Conservation (phyloP, 2,329 filamentous ascomycete species). For the Penicillium decumbens region DNA sequence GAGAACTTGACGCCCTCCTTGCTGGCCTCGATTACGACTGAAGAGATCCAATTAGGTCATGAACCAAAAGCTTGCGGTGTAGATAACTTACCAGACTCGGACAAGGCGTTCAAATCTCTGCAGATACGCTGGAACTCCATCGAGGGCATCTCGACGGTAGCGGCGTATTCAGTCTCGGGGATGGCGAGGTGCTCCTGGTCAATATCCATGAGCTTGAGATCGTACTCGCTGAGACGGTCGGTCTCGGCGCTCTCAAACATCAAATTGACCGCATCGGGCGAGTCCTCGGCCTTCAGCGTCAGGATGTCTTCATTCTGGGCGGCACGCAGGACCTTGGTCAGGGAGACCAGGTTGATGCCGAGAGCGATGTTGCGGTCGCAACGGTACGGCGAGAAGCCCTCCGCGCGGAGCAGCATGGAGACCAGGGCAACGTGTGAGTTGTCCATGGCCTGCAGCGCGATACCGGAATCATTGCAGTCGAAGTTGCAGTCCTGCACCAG, state of each 20-base stretch:
- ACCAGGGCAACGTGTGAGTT: conserved; percentile 99
- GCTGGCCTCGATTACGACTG: conserved; percentile 89
- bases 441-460: conserved; percentile 98
- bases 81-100: conserved; percentile 74
- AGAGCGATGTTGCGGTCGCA: conserved; percentile 99
- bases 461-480: conserved; percentile 99
- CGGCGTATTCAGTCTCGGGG: conserved; percentile 96
- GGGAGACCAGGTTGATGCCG: conserved; percentile 90
- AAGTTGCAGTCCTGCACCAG: conserved; percentile 99
- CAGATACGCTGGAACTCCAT: conserved; percentile 92
- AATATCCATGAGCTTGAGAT: conserved; percentile 99
- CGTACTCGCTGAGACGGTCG: conserved; percentile 95
- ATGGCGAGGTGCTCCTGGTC: conserved; percentile 99
- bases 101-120: conserved; percentile 83
- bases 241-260: conserved; percentile 85
- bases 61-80: not conserved
- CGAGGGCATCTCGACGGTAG: conserved; percentile 83
- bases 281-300: conserved; percentile 95
- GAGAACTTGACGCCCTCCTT: conserved; percentile 98
- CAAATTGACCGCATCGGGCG: conserved; percentile 90
- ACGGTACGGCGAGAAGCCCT: conserved; percentile 89
- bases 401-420: conserved; percentile 96
- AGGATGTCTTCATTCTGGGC: conserved; percentile 92
- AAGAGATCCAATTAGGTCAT: not conserved
- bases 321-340: conserved; percentile 94